Evolutionary conservation across 768 basidiomycete species (phyloP), one percentile per base, ranked within the genome.

Genomic region (Rhodotorula kratochvilovae): DNA sequence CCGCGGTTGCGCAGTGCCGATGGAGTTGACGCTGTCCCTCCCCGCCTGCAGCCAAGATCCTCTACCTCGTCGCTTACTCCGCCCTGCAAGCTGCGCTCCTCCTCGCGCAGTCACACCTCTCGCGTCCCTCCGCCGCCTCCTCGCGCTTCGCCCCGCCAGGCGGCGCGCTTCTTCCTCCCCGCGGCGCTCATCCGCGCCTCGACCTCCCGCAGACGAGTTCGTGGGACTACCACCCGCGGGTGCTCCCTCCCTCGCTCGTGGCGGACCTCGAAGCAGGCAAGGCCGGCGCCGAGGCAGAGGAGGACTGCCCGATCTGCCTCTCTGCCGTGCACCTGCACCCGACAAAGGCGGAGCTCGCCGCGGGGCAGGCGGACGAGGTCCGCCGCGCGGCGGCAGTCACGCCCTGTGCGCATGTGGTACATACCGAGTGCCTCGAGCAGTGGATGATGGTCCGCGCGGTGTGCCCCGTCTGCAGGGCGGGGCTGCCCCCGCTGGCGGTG

Each of bases 221-320:
- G 3, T 78, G 76, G 75, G 68, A 77, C 46, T 78, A 78, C 66
- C 76, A 77, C 67, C 75, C 77, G 0, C 36, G 66, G 23, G 65
- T 16, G 35, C 54, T 27, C 2, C 50, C 56, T 33, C 61, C 23
- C 13, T 33, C 51, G 46, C 36, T 58, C 21, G 33, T 43, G 27
- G n/a, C 50, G 5, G 65, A 66, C 29, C 46, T 65, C 53, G 62
- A 46, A 21, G 11, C 65, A 1, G 50, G 35, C 23, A 53, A n/a
- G 65, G 53, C 12, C 59, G 66, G 17, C 11, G 25, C 6, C 21
- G 27, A 5, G 7, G 36, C 36, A 8, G 59, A 67, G 55, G 57
- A 63, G 10, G 67, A 68, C 31, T 78, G 78, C 51, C 61, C 69
- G n/a, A 77, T 78, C 61, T 78, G 78, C 57, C 60, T 78, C 51